Percentiles rank a stretch among this genome's conserved stretches.
Evolutionary conservation across 108 stramenopile species (phyloP).

Genomic region (Ochromonas danica): DNA sequence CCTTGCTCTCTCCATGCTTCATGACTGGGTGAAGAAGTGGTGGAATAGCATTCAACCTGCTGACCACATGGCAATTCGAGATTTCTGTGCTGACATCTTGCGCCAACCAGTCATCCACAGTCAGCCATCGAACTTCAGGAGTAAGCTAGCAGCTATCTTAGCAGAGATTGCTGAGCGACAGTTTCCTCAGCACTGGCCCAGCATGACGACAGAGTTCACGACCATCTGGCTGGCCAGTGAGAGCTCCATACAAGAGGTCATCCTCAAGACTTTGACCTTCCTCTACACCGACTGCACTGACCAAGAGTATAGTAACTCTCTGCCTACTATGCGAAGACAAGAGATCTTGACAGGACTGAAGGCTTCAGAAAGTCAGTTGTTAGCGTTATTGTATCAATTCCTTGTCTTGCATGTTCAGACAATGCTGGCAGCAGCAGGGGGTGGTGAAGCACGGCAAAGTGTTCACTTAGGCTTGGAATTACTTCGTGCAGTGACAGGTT

Average conservation of each 20-base stretch:
- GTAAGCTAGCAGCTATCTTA: background rate
- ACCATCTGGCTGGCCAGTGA: background rate
- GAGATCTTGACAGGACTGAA: background rate
- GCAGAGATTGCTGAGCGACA: background rate
- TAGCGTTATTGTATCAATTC: too few species aligned
- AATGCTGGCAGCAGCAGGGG: too few species aligned
- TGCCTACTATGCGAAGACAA: background rate
- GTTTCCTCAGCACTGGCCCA: background rate
- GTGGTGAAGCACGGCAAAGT: too few species aligned
- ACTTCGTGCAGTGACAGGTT: too few species aligned
- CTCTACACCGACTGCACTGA: slow-evolving; percentile 4
- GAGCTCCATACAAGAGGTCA: background rate
- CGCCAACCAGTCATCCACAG: background rate
- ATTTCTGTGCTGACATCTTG: background rate
- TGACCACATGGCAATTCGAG: background rate
- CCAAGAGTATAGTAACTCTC: background rate
- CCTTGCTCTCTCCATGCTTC: background rate
- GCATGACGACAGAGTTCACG: background rate
- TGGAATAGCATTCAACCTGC: background rate
- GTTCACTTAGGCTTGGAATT: too few species aligned
- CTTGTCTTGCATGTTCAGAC: too few species aligned
- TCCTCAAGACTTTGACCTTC: background rate
- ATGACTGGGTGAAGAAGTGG: background rate
- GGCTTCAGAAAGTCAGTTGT: too few species aligned
- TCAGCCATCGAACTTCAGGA: background rate